Conservation (phyloP, 2,329 filamentous ascomycete species). For the Cladosporium cucumerinum region DNA sequence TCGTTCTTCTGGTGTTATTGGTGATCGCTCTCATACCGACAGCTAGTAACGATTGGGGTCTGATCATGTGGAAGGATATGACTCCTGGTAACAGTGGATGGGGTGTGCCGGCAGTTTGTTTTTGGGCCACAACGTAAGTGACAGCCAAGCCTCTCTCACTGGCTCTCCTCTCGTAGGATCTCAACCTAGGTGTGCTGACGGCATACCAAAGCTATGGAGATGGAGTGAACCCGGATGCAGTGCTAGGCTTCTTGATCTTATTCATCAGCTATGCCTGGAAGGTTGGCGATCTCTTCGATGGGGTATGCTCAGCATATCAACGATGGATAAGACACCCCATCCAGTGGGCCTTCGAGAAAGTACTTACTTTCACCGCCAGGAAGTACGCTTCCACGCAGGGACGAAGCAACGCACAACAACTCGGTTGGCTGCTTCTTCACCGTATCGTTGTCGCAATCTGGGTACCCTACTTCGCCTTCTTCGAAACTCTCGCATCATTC, state of each 20-base stretch:
- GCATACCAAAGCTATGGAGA: constrained; percentile 4
- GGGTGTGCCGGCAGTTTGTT: constrained; percentile 22
- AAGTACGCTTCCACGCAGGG: constrained; percentile 3
- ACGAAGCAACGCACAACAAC: no score
- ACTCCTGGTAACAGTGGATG: constrained; percentile 3
- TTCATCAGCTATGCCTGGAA: constrained; percentile 29
- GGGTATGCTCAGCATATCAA: constrained; percentile 17
- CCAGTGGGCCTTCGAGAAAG: constrained; percentile 20
- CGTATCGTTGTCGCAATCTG: constrained; percentile 17
- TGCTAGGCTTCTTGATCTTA: constrained; percentile 23
- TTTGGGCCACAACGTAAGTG: constrained; percentile 20
- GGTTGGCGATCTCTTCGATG: constrained; percentile 22
- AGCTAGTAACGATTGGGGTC: constrained; percentile 22
- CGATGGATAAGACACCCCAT: constrained; percentile 21
- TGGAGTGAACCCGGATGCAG: constrained; percentile 26
- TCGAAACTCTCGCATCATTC: constrained; percentile 26
- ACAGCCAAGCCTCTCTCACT: not conserved
- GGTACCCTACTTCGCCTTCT: constrained; percentile 18
- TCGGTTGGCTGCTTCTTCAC: constrained; percentile 9
- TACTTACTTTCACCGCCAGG: constrained; percentile 16
- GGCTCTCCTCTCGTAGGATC: not conserved
- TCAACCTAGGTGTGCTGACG: not conserved
- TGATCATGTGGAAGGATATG: constrained; percentile 12
- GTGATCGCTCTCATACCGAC: constrained; percentile 24
- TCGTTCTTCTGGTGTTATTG: constrained; percentile 24